A percentile compares a stretch with the other conserved stretches of the same genome.
phyloP scores from a whole-genome alignment of 1,284 basidiomycete species.

The Ceratobasidium sp. region DNA sequence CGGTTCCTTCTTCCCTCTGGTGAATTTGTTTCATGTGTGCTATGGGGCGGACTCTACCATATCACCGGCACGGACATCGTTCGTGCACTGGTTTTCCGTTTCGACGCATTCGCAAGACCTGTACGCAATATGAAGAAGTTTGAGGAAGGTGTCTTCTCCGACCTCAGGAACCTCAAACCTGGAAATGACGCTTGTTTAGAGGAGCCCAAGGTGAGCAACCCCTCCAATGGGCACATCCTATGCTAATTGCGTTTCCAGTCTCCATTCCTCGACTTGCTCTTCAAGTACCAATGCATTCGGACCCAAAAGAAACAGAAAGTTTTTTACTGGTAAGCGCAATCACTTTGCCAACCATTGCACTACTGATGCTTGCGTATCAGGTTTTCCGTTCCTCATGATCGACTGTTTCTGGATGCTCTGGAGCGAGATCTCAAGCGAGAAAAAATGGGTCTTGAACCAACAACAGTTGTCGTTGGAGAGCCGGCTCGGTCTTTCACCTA shows the following conservation, averaged over 20 bases:
- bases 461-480: constrained; percentile 79
- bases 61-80: constrained; percentile 95
- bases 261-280: constrained; percentile 90
- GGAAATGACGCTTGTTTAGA: constrained; percentile 90
- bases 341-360: not conserved
- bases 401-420: constrained; percentile 93
- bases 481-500: constrained; percentile 86
- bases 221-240: constrained; percentile 3
- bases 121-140: constrained; percentile 90
- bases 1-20: constrained; percentile 84
- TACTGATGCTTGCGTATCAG: constrained; percentile 54
- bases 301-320: constrained; percentile 97
- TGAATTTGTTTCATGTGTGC: constrained; percentile 88
- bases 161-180: constrained; percentile 90
- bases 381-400: constrained; percentile 90
- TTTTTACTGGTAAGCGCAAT: constrained; percentile 81
- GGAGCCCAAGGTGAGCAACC: constrained; percentile 81
- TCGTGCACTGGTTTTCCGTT: constrained; percentile 86
- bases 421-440: constrained; percentile 93
- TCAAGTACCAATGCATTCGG: constrained; percentile 94
- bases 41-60: constrained; percentile 89
- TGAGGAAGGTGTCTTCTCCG: constrained; percentile 92
- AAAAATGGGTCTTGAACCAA: constrained; percentile 86
- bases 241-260: constrained; percentile 62
- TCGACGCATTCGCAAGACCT: constrained; percentile 85